Conservation (phyloP, 768 basidiomycete genomes). For the Tricholoma terreum region DNA sequence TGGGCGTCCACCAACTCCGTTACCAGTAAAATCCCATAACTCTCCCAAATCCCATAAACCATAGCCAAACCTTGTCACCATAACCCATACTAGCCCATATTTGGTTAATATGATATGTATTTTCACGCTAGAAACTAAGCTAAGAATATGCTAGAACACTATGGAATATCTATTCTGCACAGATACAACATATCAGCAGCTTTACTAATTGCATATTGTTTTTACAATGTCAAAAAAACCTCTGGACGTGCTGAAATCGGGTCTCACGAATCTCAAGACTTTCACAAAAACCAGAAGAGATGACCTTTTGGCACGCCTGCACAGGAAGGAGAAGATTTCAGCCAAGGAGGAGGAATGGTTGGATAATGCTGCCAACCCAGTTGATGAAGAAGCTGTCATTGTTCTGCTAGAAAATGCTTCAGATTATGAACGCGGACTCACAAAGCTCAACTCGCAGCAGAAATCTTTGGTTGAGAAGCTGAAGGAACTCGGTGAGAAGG, state of each 20-base stretch:
- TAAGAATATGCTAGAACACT: too few species aligned
- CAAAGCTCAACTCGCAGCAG: not conserved
- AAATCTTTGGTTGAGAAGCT: not conserved
- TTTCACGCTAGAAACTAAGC: too few species aligned
- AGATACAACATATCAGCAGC: too few species aligned
- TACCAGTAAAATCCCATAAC: too few species aligned
- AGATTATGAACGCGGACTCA: slow-evolving; percentile 18
- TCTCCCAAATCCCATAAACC: not conserved
- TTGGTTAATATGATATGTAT: too few species aligned
- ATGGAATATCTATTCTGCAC: too few species aligned
- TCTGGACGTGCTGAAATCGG: slow-evolving; percentile 15
- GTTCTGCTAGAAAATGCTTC: slow-evolving; percentile 15
- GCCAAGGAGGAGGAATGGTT: slow-evolving; percentile 19
- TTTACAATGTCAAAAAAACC: slow-evolving; percentile 4
- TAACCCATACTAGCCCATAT: not conserved
- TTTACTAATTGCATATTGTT: too few species aligned
- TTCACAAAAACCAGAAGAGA: slow-evolving; percentile 7
- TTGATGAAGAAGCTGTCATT: slow-evolving; percentile 20
- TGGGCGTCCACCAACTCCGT: too few species aligned
- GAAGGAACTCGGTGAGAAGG: not conserved
- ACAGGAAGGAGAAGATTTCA: slow-evolving; percentile 9
- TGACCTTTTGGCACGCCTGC: slow-evolving; percentile 4
- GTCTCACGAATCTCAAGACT: slow-evolving; percentile 11
- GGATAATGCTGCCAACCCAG: slow-evolving; percentile 17
- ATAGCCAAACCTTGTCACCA: not conserved